These are phyloP conservation scores for Penicillium odoratum DNA, from an alignment of 495 filamentous ascomycete species.

Conservation along the genomic window DNA sequence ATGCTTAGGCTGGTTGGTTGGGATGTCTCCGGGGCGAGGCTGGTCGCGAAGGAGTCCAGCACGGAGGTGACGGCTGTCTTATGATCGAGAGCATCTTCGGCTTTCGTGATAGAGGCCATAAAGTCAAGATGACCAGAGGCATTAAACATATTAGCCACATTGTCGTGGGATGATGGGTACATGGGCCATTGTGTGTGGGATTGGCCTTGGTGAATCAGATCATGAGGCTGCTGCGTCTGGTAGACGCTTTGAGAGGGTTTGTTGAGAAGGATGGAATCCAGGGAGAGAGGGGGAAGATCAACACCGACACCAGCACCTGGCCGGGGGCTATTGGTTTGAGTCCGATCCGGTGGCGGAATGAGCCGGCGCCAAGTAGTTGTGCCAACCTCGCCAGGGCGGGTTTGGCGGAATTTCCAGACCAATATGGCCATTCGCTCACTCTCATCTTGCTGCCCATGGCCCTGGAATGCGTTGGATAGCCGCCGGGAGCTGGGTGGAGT, in stretches of 20 bases:
- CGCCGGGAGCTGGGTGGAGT: slow-evolving; percentile 32
- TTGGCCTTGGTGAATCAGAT: slow-evolving; percentile 32
- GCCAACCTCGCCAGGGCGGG: slow-evolving; percentile 42
- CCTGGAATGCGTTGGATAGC: slow-evolving; percentile 32
- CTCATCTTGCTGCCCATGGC: slow-evolving; percentile 26
- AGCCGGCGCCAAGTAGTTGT: slow-evolving; percentile 55
- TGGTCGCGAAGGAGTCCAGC: slow-evolving; percentile 40
- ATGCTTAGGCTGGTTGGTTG: slow-evolving; percentile 33
- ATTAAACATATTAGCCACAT: slow-evolving; percentile 39
- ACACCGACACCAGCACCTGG: slow-evolving; percentile 31
- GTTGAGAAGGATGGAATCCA: slow-evolving; percentile 41
- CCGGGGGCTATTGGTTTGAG: slow-evolving; percentile 39
- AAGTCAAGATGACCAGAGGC: slow-evolving; percentile 38
- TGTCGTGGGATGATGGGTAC: slow-evolving; percentile 40
- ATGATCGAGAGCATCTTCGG: slow-evolving; percentile 40
- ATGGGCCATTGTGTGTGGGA: slow-evolving; percentile 42
- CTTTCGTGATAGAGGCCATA: slow-evolving; percentile 37
- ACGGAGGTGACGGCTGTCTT: slow-evolving; percentile 44
- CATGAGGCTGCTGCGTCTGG: slow-evolving; percentile 36
- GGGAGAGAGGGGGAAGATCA: slow-evolving; percentile 42
- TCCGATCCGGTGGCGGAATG: slow-evolving; percentile 43
- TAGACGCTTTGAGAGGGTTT: slow-evolving; percentile 38
- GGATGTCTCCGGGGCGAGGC: slow-evolving; percentile 35
- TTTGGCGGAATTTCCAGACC: slow-evolving; percentile 55
- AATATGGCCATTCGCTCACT: slow-evolving; percentile 51